These are phyloP conservation scores for Cenchrus purpureus DNA, from an alignment of 176 grass and related monocot genomes.

Conservation along the genomic window DNA sequence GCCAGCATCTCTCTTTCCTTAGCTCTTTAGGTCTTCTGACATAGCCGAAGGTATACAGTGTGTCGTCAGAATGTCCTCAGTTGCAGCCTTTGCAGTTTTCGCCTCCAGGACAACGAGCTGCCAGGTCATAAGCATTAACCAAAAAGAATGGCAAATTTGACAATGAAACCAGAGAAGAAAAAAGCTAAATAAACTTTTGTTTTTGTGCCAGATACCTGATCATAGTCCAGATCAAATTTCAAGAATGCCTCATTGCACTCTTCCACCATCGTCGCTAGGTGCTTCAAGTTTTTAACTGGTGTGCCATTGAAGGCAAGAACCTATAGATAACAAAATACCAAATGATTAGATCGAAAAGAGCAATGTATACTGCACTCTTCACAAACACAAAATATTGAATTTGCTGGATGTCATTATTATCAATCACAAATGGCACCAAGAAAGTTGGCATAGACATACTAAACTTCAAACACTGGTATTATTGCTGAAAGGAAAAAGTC, in stretches of 20 bases:
- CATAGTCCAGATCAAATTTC: conserved; percentile 92
- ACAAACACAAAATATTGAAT: conserved; percentile 9
- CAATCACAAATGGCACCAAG: conserved; percentile 1
- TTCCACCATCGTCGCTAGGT: conserved; percentile 85
- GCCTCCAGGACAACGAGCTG: conserved; percentile 86
- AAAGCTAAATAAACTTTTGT: neutral
- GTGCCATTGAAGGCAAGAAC: conserved; percentile 83
- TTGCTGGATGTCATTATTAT: neutral
- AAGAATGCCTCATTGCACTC: conserved; percentile 72
- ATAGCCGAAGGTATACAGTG: conserved; percentile 95
- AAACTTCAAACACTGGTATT: neutral
- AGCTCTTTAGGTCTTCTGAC: conserved; percentile 88
- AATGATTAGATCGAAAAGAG: neutral
- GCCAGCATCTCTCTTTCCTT: conserved; percentile 29
- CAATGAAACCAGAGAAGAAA: neutral
- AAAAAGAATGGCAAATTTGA: neutral
- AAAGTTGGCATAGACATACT: neutral
- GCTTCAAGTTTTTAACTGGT: conserved; percentile 81
- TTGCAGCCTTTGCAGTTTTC: conserved; percentile 89
- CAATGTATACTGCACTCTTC: neutral
- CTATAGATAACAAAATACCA: conserved; percentile 43
- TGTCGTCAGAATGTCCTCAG: conserved; percentile 79
- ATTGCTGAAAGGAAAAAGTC: neutral
- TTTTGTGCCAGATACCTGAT: conserved; percentile 58
- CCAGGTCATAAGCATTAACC: conserved; percentile 28